Evolutionary conservation across 306 rosid species (phyloP).

Genomic region (Sindora glabra): DNA sequence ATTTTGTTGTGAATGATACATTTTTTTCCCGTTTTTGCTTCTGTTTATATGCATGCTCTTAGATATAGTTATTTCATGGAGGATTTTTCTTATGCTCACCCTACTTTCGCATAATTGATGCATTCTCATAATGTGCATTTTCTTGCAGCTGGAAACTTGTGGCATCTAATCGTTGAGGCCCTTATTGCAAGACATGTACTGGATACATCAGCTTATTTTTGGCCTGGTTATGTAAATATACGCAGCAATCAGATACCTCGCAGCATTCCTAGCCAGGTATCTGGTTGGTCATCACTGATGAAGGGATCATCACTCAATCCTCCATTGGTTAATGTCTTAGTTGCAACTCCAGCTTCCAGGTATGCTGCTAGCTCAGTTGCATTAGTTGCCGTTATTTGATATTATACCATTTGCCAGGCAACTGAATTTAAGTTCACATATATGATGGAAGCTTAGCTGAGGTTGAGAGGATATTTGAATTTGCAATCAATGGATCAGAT

Average conservation of each 20-base stretch:
- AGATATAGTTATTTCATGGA: neutral
- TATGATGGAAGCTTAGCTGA: slow-evolving; percentile 98
- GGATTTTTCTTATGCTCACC: neutral
- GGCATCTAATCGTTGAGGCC: slow-evolving; percentile 91
- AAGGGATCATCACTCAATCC: slow-evolving; percentile 73
- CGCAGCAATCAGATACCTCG: slow-evolving; percentile 52
- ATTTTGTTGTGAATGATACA: slow-evolving; percentile 8
- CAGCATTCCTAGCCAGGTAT: slow-evolving; percentile 43
- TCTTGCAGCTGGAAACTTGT: slow-evolving; percentile 74
- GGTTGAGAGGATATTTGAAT: slow-evolving; percentile 74
- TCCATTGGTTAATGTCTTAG: slow-evolving; percentile 52
- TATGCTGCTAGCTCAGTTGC: slow-evolving; percentile 28
- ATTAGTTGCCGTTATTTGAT: slow-evolving; percentile 20
- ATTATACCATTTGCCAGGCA: slow-evolving; percentile 31
- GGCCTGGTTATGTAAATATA: slow-evolving; percentile 86
- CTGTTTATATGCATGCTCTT: too few species aligned
- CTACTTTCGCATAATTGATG: too few species aligned
- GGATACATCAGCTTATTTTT: slow-evolving; percentile 74
- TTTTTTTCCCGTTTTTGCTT: slow-evolving; percentile 3
- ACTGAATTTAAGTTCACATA: slow-evolving; percentile 66
- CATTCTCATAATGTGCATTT: too few species aligned
- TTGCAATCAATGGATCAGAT: slow-evolving; percentile 73
- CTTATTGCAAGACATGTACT: slow-evolving; percentile 74
- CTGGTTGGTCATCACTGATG: slow-evolving; percentile 80
- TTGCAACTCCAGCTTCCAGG: slow-evolving; percentile 91